A percentile compares a stretch with the other conserved stretches of the same genome.
These are phyloP conservation scores for Plectosphaerella sp. DNA, from an alignment of 2,329 filamentous ascomycete species.

Conservation along the genomic window DNA sequence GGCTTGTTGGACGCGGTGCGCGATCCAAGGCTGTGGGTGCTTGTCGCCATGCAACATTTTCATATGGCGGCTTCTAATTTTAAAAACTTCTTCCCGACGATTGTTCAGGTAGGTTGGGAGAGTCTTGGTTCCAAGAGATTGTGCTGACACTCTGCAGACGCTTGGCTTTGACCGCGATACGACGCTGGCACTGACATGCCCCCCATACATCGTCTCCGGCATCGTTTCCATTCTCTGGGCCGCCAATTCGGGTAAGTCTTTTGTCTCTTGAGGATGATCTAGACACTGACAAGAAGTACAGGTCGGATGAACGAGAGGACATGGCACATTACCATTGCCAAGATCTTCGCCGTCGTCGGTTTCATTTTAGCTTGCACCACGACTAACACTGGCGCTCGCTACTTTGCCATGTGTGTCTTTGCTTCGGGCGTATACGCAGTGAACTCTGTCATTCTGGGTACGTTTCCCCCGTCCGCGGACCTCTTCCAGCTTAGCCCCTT, in stretches of 20 bases:
- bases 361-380: constrained; percentile 19
- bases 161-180: constrained; percentile 34
- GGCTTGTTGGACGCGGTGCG: constrained; percentile 34
- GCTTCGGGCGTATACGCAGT: constrained; percentile 24
- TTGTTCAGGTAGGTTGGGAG: constrained; percentile 15
- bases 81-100: constrained; percentile 38
- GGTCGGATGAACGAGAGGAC: constrained; percentile 37
- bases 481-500: too few species aligned
- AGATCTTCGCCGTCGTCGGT: constrained; percentile 28
- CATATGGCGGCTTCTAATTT: constrained; percentile 39
- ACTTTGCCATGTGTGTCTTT: constrained; percentile 23
- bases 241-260: constrained; percentile 24
- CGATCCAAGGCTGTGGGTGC: constrained; percentile 40
- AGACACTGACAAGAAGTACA: constrained; percentile 34
- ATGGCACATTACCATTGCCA: constrained; percentile 40
- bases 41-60: constrained; percentile 43
- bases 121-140: too few species aligned
- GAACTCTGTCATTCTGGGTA: constrained; percentile 23
- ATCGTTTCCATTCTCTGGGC: constrained; percentile 28
- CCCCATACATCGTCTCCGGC: constrained; percentile 36
- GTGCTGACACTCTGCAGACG: constrained; percentile 10
- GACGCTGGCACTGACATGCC: constrained; percentile 38
- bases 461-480: constrained; percentile 2
- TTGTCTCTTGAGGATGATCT: constrained; percentile 32
- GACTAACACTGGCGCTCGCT: constrained; percentile 21